Evolutionary conservation across 2,329 filamentous ascomycete genomes (phyloP), one percentile per base, ranked within the genome.

Genomic region (Talaromyces sp.): DNA sequence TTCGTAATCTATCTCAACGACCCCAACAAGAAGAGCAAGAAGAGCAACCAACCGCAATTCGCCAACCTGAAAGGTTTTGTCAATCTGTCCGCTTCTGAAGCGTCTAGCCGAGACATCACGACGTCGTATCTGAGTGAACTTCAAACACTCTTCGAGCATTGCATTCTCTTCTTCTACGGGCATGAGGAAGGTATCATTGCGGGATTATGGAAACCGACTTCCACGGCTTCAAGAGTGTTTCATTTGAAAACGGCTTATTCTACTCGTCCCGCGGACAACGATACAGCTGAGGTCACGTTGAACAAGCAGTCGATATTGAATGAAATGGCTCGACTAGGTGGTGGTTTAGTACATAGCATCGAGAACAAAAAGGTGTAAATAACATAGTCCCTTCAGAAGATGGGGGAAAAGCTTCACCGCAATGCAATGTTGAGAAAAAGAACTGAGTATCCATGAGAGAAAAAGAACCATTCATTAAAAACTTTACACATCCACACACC

Each of bases 141-240:
- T 13, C 82, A 87, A 68, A 80, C 79, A 3, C 75, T 87, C 2
- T 97, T 93, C 73, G 84, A 85, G 3, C 85, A 88, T 41, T 85
- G 87, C 2, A 80, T 96, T 39, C 80, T 97, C 2, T 92, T 97
- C 77, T 97, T 98, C 81, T 85, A 88, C 68, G 89, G 92, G 37
- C 82, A 80, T 4, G 75, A 82, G 1, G 81, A 83, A 1, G 83
- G 86, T 64, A 73, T 84, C 8, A 84, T 91, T 74, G 85, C 84
- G 11, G 89, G 87, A 0, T 72, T 91, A 50, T 91, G 89, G 88
- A 89, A 86, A 72, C 89, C 88, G 0, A 72, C 76, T 45, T 69
- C 70, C 1, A 67, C 71, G 15, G 74, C 73, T 62, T 66, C 73
- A 5, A 74, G 73, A 62, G 60, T 43, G 31, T 79, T 77, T 71